Evolutionary conservation across 345 rosid genomes (phyloP).

Genomic region (Hevea brasiliensis): DNA sequence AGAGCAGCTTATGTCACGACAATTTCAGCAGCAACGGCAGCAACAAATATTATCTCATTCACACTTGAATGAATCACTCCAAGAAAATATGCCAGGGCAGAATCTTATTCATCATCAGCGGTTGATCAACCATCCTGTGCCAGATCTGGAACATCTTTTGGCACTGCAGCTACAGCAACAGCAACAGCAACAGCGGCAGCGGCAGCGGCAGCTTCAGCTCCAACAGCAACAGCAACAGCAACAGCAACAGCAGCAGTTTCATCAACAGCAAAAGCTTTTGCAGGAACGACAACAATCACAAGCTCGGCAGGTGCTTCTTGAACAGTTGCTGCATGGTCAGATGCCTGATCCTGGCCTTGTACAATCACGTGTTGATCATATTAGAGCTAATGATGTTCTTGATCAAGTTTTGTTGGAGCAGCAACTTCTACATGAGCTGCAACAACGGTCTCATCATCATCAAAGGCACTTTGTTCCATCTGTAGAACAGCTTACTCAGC

Average conservation of each 20-base stretch:
- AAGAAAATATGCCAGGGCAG: conserved; percentile 46
- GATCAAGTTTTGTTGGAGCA: conserved; percentile 56
- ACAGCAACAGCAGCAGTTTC: conserved; percentile 53
- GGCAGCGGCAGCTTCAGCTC: conserved; percentile 15
- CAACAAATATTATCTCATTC: conserved; percentile 40
- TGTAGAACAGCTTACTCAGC: conserved; percentile 47
- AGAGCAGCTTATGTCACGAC: conserved; percentile 48
- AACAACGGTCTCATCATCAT: conserved; percentile 52
- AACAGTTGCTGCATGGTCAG: conserved; percentile 63
- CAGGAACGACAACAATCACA: conserved; percentile 64
- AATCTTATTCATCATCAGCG: conserved; percentile 45
- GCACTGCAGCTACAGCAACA: conserved; percentile 50
- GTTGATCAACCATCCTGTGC: conserved; percentile 38
- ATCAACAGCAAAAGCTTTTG: conserved; percentile 58
- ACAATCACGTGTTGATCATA: conserved; percentile 47
- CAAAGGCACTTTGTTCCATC: conserved; percentile 52
- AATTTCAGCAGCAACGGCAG: conserved; percentile 49
- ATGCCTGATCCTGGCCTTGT: conserved; percentile 54
- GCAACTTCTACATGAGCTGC: conserved; percentile 50
- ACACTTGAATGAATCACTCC: conserved; percentile 33
- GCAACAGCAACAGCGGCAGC: conserved; percentile 33
- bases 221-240: background rate
- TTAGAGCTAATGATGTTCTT: conserved; percentile 38
- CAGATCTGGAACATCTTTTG: conserved; percentile 50
- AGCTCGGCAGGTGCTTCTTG: conserved; percentile 59